phyloP scores from a whole-genome alignment of 208 protist genomes.

The Acanthamoeba triangularis region DNA sequence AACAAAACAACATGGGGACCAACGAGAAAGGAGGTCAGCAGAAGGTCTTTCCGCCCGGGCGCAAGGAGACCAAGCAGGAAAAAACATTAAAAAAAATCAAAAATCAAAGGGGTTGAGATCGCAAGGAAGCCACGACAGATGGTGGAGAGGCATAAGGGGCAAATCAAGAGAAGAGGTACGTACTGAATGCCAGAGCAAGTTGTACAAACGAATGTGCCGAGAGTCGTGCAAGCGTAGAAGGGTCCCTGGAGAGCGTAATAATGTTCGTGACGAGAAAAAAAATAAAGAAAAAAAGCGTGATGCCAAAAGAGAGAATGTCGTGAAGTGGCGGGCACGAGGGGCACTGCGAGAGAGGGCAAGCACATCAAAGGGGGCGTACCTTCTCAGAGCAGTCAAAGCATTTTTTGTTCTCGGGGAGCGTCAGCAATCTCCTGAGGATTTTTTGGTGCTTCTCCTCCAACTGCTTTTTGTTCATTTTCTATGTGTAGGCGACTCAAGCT shows the following conservation, averaged over 20 bases:
- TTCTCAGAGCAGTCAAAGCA: slow-evolving; percentile 88
- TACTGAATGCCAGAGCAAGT: slow-evolving; percentile 88
- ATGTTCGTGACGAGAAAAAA: background rate
- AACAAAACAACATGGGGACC: background rate
- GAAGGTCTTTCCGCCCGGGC: too few species aligned
- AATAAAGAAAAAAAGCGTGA: background rate
- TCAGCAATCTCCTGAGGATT: slow-evolving; percentile 82
- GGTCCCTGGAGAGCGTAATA: slow-evolving; percentile 77
- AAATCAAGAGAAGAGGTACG: background rate
- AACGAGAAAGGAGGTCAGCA: too few species aligned
- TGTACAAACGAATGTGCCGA: slow-evolving; percentile 86
- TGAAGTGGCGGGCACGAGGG: background rate
- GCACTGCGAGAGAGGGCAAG: background rate
- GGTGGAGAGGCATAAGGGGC: background rate
- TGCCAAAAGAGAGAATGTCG: too few species aligned
- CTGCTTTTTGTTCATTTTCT: slow-evolving; percentile 66
- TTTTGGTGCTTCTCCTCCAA: slow-evolving; percentile 84
- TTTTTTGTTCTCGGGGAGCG: slow-evolving; percentile 86
- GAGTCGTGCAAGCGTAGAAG: slow-evolving; percentile 83
- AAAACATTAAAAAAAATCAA: background rate
- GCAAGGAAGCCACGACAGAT: slow-evolving; percentile 56
- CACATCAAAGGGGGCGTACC: background rate
- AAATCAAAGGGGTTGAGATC: background rate
- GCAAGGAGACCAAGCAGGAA: too few species aligned
- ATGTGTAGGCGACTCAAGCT: background rate